Evolutionary conservation across 1,284 basidiomycete genomes (phyloP).

Genomic region (Malassezia caprae): DNA sequence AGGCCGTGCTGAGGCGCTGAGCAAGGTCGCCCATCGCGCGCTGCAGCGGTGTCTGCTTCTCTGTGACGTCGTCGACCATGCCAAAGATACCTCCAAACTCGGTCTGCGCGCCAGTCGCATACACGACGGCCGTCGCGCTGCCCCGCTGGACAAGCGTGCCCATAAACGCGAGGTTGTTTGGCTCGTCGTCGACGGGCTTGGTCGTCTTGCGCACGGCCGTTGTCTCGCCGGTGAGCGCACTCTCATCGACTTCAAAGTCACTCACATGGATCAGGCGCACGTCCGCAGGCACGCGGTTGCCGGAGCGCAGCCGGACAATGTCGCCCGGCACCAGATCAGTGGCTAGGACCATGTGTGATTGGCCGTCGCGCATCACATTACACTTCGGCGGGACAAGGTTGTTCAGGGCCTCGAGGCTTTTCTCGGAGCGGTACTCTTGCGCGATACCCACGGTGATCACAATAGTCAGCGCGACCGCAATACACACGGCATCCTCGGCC

Average conservation of each 20-base stretch:
- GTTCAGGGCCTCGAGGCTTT: constrained; percentile 85
- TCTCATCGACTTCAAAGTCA: constrained; percentile 88
- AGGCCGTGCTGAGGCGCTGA: constrained; percentile 75
- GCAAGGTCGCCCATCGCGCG: constrained; percentile 93
- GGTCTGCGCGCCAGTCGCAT: constrained; percentile 76
- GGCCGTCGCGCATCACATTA: constrained; percentile 66
- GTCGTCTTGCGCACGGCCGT: constrained; percentile 63
- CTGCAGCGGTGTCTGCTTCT: constrained; percentile 85
- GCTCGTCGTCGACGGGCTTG: constrained; percentile 60
- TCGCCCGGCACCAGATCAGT: constrained; percentile 93
- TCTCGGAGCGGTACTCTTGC: constrained; percentile 87
- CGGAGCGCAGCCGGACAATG: constrained; percentile 69
- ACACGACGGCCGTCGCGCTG: constrained; percentile 73
- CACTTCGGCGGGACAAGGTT: constrained; percentile 94
- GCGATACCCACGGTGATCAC: constrained; percentile 91
- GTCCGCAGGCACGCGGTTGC: constrained; percentile 91
- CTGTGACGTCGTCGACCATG: constrained; percentile 96
- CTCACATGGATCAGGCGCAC: constrained; percentile 68
- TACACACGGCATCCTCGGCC: constrained; percentile 83
- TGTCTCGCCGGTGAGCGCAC: constrained; percentile 86
- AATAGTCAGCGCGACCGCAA: constrained; percentile 82
- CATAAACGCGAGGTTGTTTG: constrained; percentile 88
- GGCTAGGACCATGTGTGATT: constrained; percentile 60
- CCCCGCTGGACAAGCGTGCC: constrained; percentile 90
- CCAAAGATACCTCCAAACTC: constrained; percentile 94